Percentiles rank a stretch among this genome's conserved stretches.
Evolutionary conservation across 2,329 filamentous ascomycete species (phyloP).

Genomic region (Malbranchea zuffiana): DNA sequence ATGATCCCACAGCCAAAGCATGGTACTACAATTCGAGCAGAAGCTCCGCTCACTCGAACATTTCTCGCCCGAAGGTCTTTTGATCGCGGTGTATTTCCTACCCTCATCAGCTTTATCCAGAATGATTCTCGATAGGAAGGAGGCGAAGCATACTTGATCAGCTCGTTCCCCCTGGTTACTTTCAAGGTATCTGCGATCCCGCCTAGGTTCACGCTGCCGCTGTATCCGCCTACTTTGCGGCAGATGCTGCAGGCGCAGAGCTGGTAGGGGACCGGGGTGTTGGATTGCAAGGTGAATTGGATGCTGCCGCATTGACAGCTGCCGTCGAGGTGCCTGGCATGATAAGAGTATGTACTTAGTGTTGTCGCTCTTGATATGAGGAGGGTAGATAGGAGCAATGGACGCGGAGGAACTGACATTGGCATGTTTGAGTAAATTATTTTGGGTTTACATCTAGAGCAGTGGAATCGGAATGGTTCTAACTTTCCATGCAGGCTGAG

Average conservation of each 20-base stretch:
- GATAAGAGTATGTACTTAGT: too few species aligned
- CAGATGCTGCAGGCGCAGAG: constrained; percentile 42
- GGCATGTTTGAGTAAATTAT: constrained; percentile 17
- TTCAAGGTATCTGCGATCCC: constrained; percentile 35
- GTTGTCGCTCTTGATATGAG: background rate
- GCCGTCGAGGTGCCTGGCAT: constrained; percentile 36
- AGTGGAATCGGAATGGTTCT: too few species aligned
- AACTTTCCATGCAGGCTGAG: too few species aligned
- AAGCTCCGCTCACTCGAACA: constrained; percentile 39
- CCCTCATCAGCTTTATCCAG: background rate
- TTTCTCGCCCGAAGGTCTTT: constrained; percentile 28
- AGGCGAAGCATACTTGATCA: constrained; percentile 33
- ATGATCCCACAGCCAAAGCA: constrained; percentile 40
- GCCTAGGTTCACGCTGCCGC: constrained; percentile 38
- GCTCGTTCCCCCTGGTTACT: constrained; percentile 32
- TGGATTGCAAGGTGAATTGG: constrained; percentile 37
- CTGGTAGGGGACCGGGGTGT: constrained; percentile 40
- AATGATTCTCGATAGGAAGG: background rate
- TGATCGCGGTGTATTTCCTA: constrained; percentile 38
- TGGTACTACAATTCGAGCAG: constrained; percentile 38
- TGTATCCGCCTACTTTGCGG: constrained; percentile 38
- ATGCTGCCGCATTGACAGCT: constrained; percentile 41
- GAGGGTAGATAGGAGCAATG: constrained; percentile 2
- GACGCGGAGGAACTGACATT: constrained; percentile 17
- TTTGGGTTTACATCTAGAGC: too few species aligned